Evolutionary conservation across 768 basidiomycete genomes (phyloP).

Genomic region (Paxillus rubicundulus): DNA sequence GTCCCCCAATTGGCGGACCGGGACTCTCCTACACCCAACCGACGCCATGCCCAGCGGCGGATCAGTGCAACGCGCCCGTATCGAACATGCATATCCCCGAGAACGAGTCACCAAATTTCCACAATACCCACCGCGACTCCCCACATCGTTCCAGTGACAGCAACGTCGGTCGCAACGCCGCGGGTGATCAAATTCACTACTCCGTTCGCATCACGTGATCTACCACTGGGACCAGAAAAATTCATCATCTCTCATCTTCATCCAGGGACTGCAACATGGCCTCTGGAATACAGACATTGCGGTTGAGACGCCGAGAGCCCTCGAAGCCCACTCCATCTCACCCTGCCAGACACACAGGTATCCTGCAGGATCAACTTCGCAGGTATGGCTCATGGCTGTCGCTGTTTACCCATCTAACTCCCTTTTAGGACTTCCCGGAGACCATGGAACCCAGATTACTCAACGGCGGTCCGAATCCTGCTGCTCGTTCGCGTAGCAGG

Average conservation of each 20-base stretch:
- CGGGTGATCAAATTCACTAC: too few relatives aligned
- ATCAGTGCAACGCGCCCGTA: too few relatives aligned
- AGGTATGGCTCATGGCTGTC: conserved; percentile 41
- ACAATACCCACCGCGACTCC: not conserved
- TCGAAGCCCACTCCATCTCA: conserved; percentile 25
- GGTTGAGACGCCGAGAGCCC: conserved; percentile 46
- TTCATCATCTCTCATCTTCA: too few relatives aligned
- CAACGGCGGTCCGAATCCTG: conserved; percentile 78
- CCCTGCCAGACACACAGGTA: conserved; percentile 54
- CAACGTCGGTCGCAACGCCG: not conserved
- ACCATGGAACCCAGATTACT: conserved; percentile 86
- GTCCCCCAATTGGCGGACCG: not conserved
- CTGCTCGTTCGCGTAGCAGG: conserved; percentile 75
- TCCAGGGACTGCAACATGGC: too few relatives aligned
- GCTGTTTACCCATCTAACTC: conserved; percentile 8
- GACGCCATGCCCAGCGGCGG: too few relatives aligned
- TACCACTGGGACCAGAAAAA: too few relatives aligned
- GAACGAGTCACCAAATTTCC: not conserved
- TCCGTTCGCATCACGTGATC: too few relatives aligned
- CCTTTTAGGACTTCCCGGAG: conserved; percentile 56
- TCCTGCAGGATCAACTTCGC: conserved; percentile 79
- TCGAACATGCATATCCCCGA: too few relatives aligned
- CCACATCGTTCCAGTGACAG: not conserved
- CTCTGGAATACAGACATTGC: conserved; percentile 47
- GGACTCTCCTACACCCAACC: too few relatives aligned